phyloP scores from a whole-genome alignment of 306 rosid species.

The Neltuma alba region DNA sequence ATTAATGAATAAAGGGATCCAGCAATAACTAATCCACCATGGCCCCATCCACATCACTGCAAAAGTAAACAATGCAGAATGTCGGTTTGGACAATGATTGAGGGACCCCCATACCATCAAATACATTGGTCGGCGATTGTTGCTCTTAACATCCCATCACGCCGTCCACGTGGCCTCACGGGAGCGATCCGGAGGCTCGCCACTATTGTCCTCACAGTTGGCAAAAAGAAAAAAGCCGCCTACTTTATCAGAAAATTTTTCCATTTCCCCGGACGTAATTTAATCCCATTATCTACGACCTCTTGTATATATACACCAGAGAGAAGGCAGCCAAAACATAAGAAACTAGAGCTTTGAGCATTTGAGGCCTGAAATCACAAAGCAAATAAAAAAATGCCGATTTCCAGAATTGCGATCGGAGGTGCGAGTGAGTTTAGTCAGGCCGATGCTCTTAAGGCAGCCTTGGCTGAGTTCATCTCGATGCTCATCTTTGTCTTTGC shows the following conservation, averaged over 20 bases:
- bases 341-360: background rate
- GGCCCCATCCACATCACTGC: conserved; percentile 38
- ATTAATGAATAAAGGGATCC: conserved; percentile 34
- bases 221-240: background rate
- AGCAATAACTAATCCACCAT: conserved; percentile 29
- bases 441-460: conserved; percentile 55
- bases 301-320: conserved; percentile 41
- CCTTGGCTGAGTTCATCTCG: conserved; percentile 74
- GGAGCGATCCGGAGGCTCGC: conserved; percentile 51
- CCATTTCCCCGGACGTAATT: background rate
- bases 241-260: background rate
- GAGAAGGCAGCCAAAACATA: background rate
- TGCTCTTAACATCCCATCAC: conserved; percentile 14
- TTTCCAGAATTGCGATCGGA: conserved; percentile 61
- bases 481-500: conserved; percentile 76
- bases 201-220: background rate
- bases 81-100: conserved; percentile 58
- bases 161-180: conserved; percentile 53
- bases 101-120: conserved; percentile 35
- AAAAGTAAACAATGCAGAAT: conserved; percentile 29
- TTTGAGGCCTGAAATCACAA: background rate
- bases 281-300: background rate
- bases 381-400: conserved; percentile 46
- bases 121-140: conserved; percentile 38
- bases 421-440: conserved; percentile 46